Percentiles rank a stretch among this genome's conserved stretches.
These are phyloP conservation scores for Leccinum pellstonianum DNA, from an alignment of 768 basidiomycete genomes.

Conservation along the genomic window DNA sequence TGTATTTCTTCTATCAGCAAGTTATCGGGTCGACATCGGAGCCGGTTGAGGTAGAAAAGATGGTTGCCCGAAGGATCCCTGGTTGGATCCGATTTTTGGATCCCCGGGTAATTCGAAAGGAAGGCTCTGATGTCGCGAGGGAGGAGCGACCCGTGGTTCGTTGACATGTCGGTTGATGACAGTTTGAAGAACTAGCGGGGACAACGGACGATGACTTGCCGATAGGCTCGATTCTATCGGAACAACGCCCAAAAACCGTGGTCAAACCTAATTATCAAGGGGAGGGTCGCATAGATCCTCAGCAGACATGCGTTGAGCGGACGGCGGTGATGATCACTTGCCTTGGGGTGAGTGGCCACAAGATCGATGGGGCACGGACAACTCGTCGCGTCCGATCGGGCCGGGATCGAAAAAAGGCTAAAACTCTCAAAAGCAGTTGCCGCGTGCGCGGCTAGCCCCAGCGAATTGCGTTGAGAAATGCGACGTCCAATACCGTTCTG, in stretches of 20 bases:
- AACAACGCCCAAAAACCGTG: neutral
- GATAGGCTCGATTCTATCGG: constrained; percentile 1
- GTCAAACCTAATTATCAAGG: neutral
- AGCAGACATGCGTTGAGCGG: neutral
- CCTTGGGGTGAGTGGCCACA: constrained; percentile 2
- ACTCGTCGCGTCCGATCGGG: constrained; percentile 3
- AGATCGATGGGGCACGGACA: neutral
- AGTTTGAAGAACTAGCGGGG: constrained; percentile 7
- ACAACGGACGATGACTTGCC: constrained; percentile 11
- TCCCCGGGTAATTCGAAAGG: constrained; percentile 25
- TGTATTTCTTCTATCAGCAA: constrained; percentile 63
- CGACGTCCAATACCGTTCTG: neutral
- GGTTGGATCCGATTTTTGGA: constrained; percentile 7
- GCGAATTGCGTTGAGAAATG: neutral
- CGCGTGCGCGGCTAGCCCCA: constrained; percentile 1
- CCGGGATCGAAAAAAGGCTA: constrained; percentile 22
- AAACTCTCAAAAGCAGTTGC: constrained; percentile 14
- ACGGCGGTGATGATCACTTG: neutral
- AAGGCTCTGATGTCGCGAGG: constrained; percentile 29
- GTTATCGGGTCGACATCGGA: constrained; percentile 60
- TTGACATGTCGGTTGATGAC: constrained; percentile 17
- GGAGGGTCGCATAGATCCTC: neutral
- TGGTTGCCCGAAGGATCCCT: constrained; percentile 42
- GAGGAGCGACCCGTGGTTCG: neutral
- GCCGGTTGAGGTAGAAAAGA: constrained; percentile 58